Conservation (phyloP, 495 filamentous ascomycete genomes). For the Penicillium manginii region DNA sequence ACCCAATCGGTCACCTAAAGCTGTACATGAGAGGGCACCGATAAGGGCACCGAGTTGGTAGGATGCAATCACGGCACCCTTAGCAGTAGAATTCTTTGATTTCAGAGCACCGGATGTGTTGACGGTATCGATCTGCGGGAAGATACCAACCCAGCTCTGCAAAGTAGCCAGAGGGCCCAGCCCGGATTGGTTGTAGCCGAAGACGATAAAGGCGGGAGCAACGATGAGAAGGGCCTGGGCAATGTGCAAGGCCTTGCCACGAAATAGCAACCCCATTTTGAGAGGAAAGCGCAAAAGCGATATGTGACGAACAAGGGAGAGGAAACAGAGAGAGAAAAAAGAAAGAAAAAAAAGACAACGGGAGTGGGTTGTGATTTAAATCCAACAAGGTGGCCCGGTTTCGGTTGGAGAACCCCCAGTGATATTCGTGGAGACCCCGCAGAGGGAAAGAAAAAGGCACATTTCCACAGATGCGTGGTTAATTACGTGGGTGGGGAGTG, state of each 20-base stretch:
- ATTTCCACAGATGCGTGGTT: background rate
- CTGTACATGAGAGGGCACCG: conserved; percentile 43
- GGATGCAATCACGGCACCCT: conserved; percentile 46
- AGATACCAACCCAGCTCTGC: conserved; percentile 32
- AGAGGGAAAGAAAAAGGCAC: background rate
- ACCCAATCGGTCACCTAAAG: conserved; percentile 52
- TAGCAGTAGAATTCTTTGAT: conserved; percentile 34
- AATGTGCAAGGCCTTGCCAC: conserved; percentile 24
- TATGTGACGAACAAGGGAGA: background rate
- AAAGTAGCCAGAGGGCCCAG: conserved; percentile 32
- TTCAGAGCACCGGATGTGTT: conserved; percentile 30
- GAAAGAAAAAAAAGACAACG: background rate
- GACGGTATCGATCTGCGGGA: conserved; percentile 40
- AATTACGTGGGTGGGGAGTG: conserved; percentile 1
- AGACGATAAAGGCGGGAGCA: conserved; percentile 41
- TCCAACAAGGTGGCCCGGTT: background rate
- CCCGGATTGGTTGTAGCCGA: conserved; percentile 41
- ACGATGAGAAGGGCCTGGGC: conserved; percentile 40
- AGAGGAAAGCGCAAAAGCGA: background rate
- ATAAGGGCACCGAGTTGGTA: conserved; percentile 49
- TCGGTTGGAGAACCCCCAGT: conserved; percentile 5
- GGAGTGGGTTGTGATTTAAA: background rate
- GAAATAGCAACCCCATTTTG: background rate
- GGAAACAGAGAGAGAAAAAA: background rate
- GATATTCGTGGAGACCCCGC: conserved; percentile 8